Percentiles rank a stretch among this genome's conserved stretches.
Evolutionary conservation across 176 grass and related monocot genomes (phyloP).

Genomic region (Musa beccarii): DNA sequence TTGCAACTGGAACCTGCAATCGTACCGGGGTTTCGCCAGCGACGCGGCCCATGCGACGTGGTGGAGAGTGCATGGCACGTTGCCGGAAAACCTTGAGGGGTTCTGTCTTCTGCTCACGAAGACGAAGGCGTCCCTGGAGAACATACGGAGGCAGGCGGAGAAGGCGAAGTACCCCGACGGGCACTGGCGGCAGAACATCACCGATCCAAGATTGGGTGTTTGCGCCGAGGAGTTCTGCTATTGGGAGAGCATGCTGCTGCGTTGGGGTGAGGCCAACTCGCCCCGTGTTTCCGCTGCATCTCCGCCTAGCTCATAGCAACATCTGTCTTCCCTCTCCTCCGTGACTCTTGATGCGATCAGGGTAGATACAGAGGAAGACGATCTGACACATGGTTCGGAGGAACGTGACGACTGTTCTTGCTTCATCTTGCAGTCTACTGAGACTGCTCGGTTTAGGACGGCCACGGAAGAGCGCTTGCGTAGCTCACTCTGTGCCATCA

Average conservation of each 20-base stretch:
- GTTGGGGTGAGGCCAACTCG: neutral
- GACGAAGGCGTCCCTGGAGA: neutral
- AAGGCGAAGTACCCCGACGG: neutral
- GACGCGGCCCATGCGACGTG: conserved; percentile 2
- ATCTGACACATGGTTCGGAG: no score
- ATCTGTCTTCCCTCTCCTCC: no score
- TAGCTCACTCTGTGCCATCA: no score
- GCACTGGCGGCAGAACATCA: neutral
- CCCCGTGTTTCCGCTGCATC: no score
- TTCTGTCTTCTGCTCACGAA: neutral
- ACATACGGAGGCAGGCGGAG: neutral
- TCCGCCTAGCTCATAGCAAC: no score
- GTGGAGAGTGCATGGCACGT: neutral
- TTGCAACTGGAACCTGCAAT: conserved; percentile 3
- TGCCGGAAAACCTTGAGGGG: neutral
- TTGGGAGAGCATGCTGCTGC: neutral
- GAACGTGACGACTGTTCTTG: no score
- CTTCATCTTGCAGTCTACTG: no score
- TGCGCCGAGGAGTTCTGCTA: neutral
- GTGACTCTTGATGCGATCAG: no score
- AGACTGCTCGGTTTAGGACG: no score
- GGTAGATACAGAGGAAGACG: no score
- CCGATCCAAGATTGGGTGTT: neutral
- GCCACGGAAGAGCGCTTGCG: no score
- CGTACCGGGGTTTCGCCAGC: neutral